These are phyloP conservation scores for Polytrichum commune DNA, from an alignment of 225 moss, liverwort and hornwort genomes.

Conservation along the genomic window DNA sequence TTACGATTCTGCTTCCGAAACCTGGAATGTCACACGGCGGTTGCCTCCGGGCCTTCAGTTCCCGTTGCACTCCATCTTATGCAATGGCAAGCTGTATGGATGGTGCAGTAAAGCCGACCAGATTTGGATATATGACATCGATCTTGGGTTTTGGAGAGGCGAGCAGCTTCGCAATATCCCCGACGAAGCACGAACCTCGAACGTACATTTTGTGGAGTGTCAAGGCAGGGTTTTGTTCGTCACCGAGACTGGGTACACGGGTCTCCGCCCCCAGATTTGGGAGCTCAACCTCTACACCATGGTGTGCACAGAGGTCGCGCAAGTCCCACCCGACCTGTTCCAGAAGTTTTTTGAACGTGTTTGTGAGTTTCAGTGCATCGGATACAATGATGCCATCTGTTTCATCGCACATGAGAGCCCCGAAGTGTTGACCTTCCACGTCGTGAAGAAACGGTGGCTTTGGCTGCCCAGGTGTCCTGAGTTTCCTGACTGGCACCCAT, in stretches of 20 bases:
- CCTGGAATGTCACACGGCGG: constrained; percentile 7
- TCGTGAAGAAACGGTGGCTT: neutral
- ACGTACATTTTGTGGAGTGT: constrained; percentile 13
- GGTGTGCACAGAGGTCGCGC: constrained; percentile 12
- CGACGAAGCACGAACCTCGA: constrained; percentile 6
- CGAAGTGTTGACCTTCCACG: constrained; percentile 12
- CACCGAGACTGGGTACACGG: constrained; percentile 8
- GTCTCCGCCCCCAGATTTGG: constrained; percentile 13
- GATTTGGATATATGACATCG: constrained; percentile 17
- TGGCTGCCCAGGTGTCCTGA: constrained; percentile 14
- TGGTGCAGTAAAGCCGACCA: constrained; percentile 22
- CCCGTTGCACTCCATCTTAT: constrained; percentile 16
- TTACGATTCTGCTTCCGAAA: constrained; percentile 12
- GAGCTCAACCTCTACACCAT: constrained; percentile 4
- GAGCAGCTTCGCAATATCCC: constrained; percentile 2
- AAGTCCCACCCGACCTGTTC: constrained; percentile 1
- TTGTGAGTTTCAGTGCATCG: constrained; percentile 18
- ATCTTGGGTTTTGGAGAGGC: constrained; percentile 4
- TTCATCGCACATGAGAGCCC: constrained; percentile 13
- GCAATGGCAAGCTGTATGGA: constrained; percentile 12
- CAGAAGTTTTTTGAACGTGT: constrained; percentile 11
- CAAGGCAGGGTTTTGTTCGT: constrained; percentile 7
- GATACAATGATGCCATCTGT: constrained; percentile 9
- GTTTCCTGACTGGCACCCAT: constrained; percentile 17
- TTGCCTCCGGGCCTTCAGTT: constrained; percentile 16